Evolutionary conservation across 352 stramenopile genomes (phyloP), one percentile per base, ranked within the genome.

Genomic region (Pythium monospermum): DNA sequence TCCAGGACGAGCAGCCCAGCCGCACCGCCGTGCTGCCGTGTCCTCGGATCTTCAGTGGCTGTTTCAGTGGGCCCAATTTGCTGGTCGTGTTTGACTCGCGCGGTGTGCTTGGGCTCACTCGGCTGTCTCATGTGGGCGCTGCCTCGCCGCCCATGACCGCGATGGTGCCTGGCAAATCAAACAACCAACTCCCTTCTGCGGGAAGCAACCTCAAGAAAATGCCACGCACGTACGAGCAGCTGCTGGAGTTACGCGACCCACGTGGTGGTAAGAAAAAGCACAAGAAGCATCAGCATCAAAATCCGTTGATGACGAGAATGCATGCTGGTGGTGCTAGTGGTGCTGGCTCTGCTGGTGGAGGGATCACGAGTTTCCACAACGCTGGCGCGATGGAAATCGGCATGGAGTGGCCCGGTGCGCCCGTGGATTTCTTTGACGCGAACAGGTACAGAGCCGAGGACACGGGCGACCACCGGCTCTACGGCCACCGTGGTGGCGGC

Each of bases 11-110:
- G n/a, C n/a, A n/a, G n/a, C n/a, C n/a, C n/a, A n/a, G n/a, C n/a
- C n/a, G n/a, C n/a, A n/a, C n/a, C 40, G 12, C 33, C 16, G 68
- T 58, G 32, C 58, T 91, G 25, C 83, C 83, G 6, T 92, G 82
- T 48, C 83, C 81, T 27, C 76, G 83, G 0, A 82, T 94, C 39
- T 92, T 76, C 3, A 81, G 83, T 15, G 83, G 74, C 19, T 81
- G 66, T 49, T 94, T 94, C 42, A 92, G 83, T 46, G 83, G 83
- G 0, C 83, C 83, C 23, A 94, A 94, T 39, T 82, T 89, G 66
- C 64, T 94, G 27, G 50, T 94, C 10, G 68, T 92, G 27, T 94
- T 94, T 43, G 83, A 94, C 47, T 92, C 83, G 19, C 81, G 81
- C 0, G 69, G 87, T 1, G 83, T 80, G 25, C 90, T 94, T 23